Base-by-base conservation (phyloP, 768 basidiomycete genomes). In the Lactifluus pinguis region DNA sequence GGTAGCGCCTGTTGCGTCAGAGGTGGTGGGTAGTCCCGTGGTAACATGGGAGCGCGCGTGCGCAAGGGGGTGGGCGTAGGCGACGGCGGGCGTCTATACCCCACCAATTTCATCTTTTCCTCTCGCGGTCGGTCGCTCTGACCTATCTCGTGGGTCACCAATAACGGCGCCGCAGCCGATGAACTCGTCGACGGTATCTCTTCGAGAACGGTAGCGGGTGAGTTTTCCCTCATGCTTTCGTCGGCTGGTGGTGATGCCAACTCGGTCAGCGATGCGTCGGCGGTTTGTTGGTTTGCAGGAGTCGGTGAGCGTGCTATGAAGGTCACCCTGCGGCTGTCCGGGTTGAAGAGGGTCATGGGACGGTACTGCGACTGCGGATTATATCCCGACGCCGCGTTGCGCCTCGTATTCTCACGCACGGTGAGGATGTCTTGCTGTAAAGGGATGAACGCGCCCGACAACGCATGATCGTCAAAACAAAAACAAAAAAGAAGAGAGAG, bases 351-450 rank as follows among this genome's bases (percentile, higher is more conserved):
- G 10, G 4, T 30, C 49, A 21, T 48, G 25, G 64, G 55, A 14
- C 56, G 64, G 42, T 53, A 65, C 29, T 53, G 41, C 4, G 61
- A 52, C 10, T 57, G 56, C 6, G 64, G 64, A 38, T 56, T 61
- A 47, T 54, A 53, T 4, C 57, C 53, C 13, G 68, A 53, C 19
- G 66, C 49, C 38, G 78, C 76, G 58, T 80, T 79, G 50, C 68
- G 74, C 13, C 72, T 69, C 1, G 79, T 79, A 65, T 80, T 79
- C 58, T 72, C 72, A 51, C 70, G 72, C 41, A 72, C 66, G 36
- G 70, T 65, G 44, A 72, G 60, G 15, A 65, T 64, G 1, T 68
- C 70, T 32, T 68, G 60, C 72, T 72, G 54, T 38, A 58, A 25
- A 17, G 42, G 32, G n/a, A 41, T 9, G n/a, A 1, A 25, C 13